Percentiles rank a stretch among this genome's conserved stretches.
These are phyloP conservation scores for Talinum fruticosum DNA, from an alignment of 148 eudicot species.

Conservation along the genomic window DNA sequence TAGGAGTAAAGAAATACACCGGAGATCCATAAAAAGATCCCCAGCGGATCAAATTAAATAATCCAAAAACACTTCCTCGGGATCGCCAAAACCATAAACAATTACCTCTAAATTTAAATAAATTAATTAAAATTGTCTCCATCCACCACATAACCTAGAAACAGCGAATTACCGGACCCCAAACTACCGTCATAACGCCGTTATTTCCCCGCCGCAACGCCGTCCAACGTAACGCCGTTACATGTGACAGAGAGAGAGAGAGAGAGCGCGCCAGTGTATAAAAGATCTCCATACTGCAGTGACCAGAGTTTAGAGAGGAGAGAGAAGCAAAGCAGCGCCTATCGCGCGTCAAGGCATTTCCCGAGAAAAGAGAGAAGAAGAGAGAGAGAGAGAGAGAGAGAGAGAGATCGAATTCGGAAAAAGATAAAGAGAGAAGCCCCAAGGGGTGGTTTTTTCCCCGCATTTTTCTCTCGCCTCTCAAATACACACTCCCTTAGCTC, in stretches of 20 bases:
- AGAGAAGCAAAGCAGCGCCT: conserved; percentile 20
- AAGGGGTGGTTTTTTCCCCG: conserved; percentile 3
- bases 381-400: neutral
- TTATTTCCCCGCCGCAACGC: conserved; percentile 30
- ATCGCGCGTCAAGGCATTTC: conserved; percentile 18
- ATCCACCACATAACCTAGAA: conserved; percentile 6
- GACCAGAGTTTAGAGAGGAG: conserved; percentile 10
- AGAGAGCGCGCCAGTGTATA: conserved; percentile 23
- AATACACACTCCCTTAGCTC: neutral
- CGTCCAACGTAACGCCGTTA: conserved; percentile 25
- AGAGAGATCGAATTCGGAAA: neutral
- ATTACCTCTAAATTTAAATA: neutral
- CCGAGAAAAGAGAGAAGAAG: neutral
- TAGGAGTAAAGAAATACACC: conserved; percentile 8
- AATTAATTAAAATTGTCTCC: neutral
- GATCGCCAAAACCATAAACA: conserved; percentile 44
- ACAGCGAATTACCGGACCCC: neutral
- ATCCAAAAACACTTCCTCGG: conserved; percentile 32
- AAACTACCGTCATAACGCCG: conserved; percentile 30
- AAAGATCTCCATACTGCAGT: conserved; percentile 26
- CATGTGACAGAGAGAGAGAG: neutral
- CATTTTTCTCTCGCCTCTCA: conserved; percentile 7
- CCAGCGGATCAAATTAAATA: neutral
- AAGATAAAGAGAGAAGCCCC: neutral
- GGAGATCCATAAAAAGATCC: conserved; percentile 7